These are phyloP conservation scores for Yamadazyma scolyti DNA, from an alignment of 805 yeast species.

Conservation along the genomic window DNA sequence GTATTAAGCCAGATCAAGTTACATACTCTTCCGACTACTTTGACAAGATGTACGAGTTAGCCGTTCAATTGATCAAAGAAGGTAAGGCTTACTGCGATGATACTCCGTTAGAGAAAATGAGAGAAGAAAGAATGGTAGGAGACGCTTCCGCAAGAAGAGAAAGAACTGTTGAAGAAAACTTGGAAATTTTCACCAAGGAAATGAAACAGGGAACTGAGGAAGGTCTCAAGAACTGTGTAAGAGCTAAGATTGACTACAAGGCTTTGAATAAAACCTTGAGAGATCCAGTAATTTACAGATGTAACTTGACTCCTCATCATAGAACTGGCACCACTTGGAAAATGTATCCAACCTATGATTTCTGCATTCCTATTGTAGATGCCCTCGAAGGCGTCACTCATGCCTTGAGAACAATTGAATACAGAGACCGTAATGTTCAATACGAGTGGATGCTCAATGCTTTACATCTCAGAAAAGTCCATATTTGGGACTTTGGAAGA, in stretches of 20 bases:
- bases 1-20: constrained; percentile 85
- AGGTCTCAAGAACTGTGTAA: constrained; percentile 87
- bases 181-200: constrained; percentile 79
- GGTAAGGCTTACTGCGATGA: constrained; percentile 98
- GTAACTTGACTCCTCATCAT: constrained; percentile 96
- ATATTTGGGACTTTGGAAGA: constrained; percentile 97
- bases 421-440: constrained; percentile 98
- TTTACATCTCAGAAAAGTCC: constrained; percentile 81
- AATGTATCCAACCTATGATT: constrained; percentile 96
- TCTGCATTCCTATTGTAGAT: constrained; percentile 97
- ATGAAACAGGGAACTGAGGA: constrained; percentile 93
- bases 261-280: constrained; percentile 92
- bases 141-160: constrained; percentile 89
- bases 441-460: constrained; percentile 93
- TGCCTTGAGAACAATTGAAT: constrained; percentile 95
- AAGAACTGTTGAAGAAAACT: constrained; percentile 87
- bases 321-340: constrained; percentile 94
- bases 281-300: constrained; percentile 97
- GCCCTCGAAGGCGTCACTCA: constrained; percentile 96
- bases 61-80: constrained; percentile 83
- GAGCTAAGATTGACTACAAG: constrained; percentile 94
- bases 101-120: constrained; percentile 90
- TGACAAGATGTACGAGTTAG: constrained; percentile 82
- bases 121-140: constrained; percentile 99
- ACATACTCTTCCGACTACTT: constrained; percentile 95